Percentiles rank a stretch among this genome's conserved stretches.
Conservation (phyloP, 148 eudicot genomes). For the Mesembryanthemum crystallinum region DNA sequence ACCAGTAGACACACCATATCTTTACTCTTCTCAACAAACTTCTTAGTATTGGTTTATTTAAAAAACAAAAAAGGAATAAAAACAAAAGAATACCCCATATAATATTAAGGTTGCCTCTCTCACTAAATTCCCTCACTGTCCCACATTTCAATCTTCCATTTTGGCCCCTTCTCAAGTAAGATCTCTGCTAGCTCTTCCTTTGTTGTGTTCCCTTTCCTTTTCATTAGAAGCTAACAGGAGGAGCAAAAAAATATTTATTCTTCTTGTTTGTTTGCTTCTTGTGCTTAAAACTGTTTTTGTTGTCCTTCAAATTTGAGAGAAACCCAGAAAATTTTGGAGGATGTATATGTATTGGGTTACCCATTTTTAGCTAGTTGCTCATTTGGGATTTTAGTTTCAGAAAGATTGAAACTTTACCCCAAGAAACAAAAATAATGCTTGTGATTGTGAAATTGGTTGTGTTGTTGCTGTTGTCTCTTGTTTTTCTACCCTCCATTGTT, state of each 20-base stretch:
- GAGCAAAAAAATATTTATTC: not conserved
- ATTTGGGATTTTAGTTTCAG: not conserved
- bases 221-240: not conserved
- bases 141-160: slow-evolving; percentile 32
- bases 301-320: slow-evolving; percentile 1
- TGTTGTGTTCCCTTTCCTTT: not conserved
- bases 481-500: slow-evolving; percentile 22
- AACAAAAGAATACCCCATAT: not conserved
- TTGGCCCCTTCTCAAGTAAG: slow-evolving; percentile 24
- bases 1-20: slow-evolving; percentile 28
- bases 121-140: slow-evolving; percentile 29
- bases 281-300: not conserved
- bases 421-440: slow-evolving; percentile 24
- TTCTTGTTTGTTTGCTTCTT: slow-evolving; percentile 12
- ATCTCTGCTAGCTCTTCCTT: not conserved
- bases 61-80: too few species aligned
- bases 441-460: slow-evolving; percentile 29
- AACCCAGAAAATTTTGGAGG: slow-evolving; percentile 7
- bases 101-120: not conserved
- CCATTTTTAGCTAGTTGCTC: slow-evolving; percentile 19
- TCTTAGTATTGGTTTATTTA: not conserved
- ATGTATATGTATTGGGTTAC: slow-evolving; percentile 19
- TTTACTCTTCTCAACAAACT: slow-evolving; percentile 25
- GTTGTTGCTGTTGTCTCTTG: slow-evolving; percentile 10
- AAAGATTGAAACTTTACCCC: slow-evolving; percentile 27